Conservation (phyloP, 345 rosid species). For the Cardamine occulta region DNA sequence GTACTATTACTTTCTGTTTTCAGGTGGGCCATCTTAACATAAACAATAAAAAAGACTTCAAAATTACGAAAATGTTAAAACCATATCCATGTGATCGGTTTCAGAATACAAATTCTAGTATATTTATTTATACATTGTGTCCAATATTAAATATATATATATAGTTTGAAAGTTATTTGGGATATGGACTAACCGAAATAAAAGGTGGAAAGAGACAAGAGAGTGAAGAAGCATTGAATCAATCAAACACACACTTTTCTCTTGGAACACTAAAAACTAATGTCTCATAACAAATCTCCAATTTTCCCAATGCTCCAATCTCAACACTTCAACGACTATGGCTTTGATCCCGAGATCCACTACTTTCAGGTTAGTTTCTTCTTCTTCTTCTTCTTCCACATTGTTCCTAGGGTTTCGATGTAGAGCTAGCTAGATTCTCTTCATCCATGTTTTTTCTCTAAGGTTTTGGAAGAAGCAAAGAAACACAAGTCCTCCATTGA, state of each 20-base stretch:
- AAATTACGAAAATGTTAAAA: conserved; percentile 1
- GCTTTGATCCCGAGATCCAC: conserved; percentile 88
- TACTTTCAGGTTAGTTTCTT: conserved; percentile 64
- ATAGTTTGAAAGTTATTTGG: conserved; percentile 1
- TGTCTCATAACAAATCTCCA: conserved; percentile 53
- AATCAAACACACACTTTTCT: conserved; percentile 9
- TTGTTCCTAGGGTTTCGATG: not conserved
- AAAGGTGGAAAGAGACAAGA: conserved; percentile 31
- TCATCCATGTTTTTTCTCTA: not conserved
- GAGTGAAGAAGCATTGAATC: conserved; percentile 29
- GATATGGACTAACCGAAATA: conserved; percentile 20
- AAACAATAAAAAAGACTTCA: not conserved
- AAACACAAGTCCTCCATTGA: conserved; percentile 67
- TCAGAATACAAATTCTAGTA: not conserved
- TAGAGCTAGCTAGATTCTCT: not conserved
- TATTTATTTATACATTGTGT: not conserved
- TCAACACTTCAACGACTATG: conserved; percentile 87
- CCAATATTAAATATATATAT: not conserved
- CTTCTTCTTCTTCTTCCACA: conserved; percentile 3
- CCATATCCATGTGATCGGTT: conserved; percentile 7
- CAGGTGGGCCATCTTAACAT: not conserved
- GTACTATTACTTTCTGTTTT: not conserved
- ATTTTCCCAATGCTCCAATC: conserved; percentile 68
- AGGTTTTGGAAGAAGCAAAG: conserved; percentile 85
- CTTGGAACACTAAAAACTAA: not conserved